Base-by-base conservation (phyloP, 2,329 filamentous ascomycete species). In the Fusarium pilosicola region DNA sequence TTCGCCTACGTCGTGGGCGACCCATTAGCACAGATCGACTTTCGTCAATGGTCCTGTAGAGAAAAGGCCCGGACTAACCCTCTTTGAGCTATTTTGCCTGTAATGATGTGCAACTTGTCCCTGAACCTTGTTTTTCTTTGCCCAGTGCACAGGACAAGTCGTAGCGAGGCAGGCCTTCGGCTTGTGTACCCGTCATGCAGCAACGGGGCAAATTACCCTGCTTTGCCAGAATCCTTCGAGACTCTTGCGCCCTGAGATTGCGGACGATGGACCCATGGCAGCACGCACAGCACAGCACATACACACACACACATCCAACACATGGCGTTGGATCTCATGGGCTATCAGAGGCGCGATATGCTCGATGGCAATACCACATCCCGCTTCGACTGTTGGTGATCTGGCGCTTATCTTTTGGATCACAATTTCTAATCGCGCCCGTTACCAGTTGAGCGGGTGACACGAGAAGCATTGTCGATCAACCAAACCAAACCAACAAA, bases 201-300 rank as follows among this genome's bases (percentile, higher is more conserved):
- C 39, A 28, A 52, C 45, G 60, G 70, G 67, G 56, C 65, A 73
- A 73, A 73, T 73, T 73, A 73, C 44, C 70, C 65, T 70, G 65
- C 59, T 70, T 48, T 70, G 61, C 56, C 52, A 52, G 51, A 71
- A 59, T 73, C 65, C 61, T 73, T 70, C 57, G n/a, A 38, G 20
- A 45, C n/a, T 48, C 13, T 48, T 70, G 48, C 57, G 70, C 49
- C 57, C 64, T 71, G 69, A 70, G 54, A 54, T 65, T 65, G 34
- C 24, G 36, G 46, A 41, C 20, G 46, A 49, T 26, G 22, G 20
- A 49, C 20, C 28, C 30, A n/a, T 49, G 30, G 32, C 49, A 52
- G n/a, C 51, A 55, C 34, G 20, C 49, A 26, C 32, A 54, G 28
- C 49, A 52, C 48, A 24, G 26, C 5, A 36, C n/a, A 36, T 6